phyloP scores from a whole-genome alignment of 202 grass and related monocot species.

The Saccharum hybrid region DNA sequence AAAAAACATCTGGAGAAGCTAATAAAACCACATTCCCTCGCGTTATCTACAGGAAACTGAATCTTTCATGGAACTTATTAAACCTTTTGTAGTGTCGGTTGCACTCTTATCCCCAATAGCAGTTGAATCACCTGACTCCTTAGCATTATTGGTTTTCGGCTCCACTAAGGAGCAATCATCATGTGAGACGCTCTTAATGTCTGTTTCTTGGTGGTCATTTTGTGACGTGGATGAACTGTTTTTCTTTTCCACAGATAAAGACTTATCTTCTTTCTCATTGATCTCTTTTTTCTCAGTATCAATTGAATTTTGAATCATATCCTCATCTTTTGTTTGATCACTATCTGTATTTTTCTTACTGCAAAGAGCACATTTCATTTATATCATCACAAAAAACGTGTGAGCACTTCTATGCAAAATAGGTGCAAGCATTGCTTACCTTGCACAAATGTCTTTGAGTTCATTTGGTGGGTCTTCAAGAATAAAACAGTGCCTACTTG shows the following conservation, averaged over 20 bases:
- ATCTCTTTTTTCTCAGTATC: constrained; percentile 48
- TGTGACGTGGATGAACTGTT: constrained; percentile 50
- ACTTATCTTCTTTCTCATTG: constrained; percentile 58
- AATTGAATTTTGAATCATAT: constrained; percentile 44
- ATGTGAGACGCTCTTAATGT: constrained; percentile 40
- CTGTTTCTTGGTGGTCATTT: constrained; percentile 47
- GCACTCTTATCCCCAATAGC: constrained; percentile 40
- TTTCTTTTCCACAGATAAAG: constrained; percentile 55
- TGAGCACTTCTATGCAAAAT: constrained; percentile 19
- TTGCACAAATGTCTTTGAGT: constrained; percentile 54
- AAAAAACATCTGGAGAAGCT: no score
- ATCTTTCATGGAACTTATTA: constrained; percentile 34
- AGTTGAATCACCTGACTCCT: constrained; percentile 49
- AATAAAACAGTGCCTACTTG: constrained; percentile 91
- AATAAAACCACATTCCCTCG: constrained; percentile 51
- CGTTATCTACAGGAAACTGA: constrained; percentile 42
- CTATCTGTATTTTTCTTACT: constrained; percentile 51
- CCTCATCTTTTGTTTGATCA: constrained; percentile 58
- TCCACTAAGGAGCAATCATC: constrained; percentile 39
- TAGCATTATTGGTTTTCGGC: constrained; percentile 23
- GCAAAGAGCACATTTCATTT: constrained; percentile 38
- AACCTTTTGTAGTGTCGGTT: constrained; percentile 36
- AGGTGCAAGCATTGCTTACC: constrained; percentile 58
- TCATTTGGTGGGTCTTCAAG: constrained; percentile 88
- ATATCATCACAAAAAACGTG: constrained; percentile 46